phyloP scores from a whole-genome alignment of 441 rosid genomes.

The Arabidopsis hybrid region DNA sequence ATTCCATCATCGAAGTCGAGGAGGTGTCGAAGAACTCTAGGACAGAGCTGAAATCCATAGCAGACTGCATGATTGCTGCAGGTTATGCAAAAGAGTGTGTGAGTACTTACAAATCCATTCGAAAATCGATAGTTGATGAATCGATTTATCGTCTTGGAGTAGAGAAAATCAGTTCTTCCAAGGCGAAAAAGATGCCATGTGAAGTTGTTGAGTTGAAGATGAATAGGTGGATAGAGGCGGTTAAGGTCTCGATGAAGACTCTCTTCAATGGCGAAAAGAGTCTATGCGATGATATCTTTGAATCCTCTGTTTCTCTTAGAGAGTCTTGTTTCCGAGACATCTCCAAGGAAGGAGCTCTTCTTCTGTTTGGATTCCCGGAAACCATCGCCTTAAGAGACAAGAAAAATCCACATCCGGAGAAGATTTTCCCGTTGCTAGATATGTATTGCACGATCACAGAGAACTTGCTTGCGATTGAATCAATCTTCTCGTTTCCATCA shows the following conservation, averaged over 20 bases:
- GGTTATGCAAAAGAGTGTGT: slow-evolving; percentile 80
- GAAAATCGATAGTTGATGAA: slow-evolving; percentile 79
- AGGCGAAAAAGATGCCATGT: slow-evolving; percentile 66
- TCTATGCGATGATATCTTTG: slow-evolving; percentile 73
- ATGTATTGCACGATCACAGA: slow-evolving; percentile 60
- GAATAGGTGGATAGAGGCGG: slow-evolving; percentile 64
- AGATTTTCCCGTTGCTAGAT: slow-evolving; percentile 64
- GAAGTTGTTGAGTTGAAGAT: slow-evolving; percentile 57
- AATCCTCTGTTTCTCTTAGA: slow-evolving; percentile 56
- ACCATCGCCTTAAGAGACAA: slow-evolving; percentile 53
- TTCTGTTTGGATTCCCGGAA: slow-evolving; percentile 73
- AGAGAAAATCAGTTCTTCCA: slow-evolving; percentile 50
- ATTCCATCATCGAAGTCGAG: slow-evolving; percentile 61
- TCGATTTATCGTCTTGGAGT: slow-evolving; percentile 64
- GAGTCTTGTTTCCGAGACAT: slow-evolving; percentile 76
- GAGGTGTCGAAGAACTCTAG: slow-evolving; percentile 54
- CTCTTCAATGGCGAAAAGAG: slow-evolving; percentile 71
- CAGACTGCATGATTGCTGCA: slow-evolving; percentile 76
- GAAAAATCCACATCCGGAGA: slow-evolving; percentile 57
- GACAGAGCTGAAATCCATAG: slow-evolving; percentile 66
- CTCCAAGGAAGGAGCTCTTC: slow-evolving; percentile 63
- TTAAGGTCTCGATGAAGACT: slow-evolving; percentile 53
- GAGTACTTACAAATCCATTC: slow-evolving; percentile 49
- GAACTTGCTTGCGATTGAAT: slow-evolving; percentile 58
- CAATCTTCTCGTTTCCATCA: slow-evolving; percentile 65